Evolutionary conservation across 208 protist genomes (phyloP).

Genomic region (Trypanosoma lewisi): DNA sequence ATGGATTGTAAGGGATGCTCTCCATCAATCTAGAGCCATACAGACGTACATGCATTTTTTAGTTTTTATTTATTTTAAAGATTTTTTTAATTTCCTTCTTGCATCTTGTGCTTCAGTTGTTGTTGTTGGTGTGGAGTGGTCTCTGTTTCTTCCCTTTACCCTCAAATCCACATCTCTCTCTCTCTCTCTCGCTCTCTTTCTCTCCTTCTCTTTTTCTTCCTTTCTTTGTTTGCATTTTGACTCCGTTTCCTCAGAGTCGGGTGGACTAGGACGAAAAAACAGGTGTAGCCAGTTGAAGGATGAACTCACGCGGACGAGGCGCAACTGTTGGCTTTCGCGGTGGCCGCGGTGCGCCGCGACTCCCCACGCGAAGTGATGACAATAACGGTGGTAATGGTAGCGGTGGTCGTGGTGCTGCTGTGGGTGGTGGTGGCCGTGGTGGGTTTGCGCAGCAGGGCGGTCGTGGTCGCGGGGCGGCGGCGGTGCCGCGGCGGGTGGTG

Average conservation of each 20-base stretch:
- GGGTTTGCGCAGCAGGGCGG: conserved; percentile 19
- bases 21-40: too few species aligned
- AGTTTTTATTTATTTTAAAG: conserved; percentile 2
- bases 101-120: neutral
- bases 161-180: neutral
- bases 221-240: too few species aligned
- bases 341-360: neutral
- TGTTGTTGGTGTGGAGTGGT: conserved; percentile 11
- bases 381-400: neutral
- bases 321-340: conserved; percentile 10
- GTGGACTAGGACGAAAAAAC: neutral
- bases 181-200: too few species aligned
- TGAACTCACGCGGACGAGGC: conserved; percentile 11
- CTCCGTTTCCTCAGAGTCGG: conserved; percentile 14
- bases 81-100: too few species aligned
- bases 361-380: conserved; percentile 4
- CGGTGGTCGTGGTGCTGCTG: too few species aligned
- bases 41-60: neutral
- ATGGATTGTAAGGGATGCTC: too few species aligned
- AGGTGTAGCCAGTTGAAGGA: neutral
- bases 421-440: neutral
- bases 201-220: too few species aligned
- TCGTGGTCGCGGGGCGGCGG: conserved; percentile 16
- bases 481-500: conserved; percentile 28
- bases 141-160: neutral